A percentile compares a stretch with the other conserved stretches of the same genome.
These are phyloP conservation scores for Coniochaeta hoffmannii DNA, from an alignment of 2,329 filamentous ascomycete species.

Conservation along the genomic window DNA sequence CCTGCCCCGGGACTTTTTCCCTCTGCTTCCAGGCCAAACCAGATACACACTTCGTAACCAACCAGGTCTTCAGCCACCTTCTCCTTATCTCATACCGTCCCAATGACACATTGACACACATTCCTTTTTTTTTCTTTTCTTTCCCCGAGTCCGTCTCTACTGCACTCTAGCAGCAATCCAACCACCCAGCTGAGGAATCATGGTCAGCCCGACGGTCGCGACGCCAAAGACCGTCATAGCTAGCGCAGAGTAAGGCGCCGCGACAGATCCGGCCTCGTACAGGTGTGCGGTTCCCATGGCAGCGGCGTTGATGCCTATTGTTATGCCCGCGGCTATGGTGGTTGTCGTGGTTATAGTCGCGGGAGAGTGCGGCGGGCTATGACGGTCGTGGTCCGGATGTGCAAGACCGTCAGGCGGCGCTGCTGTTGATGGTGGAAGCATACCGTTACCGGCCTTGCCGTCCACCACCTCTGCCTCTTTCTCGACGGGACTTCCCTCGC, in stretches of 20 bases:
- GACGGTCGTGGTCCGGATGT: not conserved
- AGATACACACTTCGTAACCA: not conserved
- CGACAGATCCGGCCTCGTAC: conserved; percentile 43
- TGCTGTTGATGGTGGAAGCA: not conserved
- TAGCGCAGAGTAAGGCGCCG: conserved; percentile 48
- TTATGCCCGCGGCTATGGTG: conserved; percentile 41
- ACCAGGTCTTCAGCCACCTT: not conserved
- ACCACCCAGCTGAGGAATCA: conserved; percentile 35
- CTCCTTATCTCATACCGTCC: not conserved
- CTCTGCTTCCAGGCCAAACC: not conserved
- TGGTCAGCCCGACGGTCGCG: conserved; percentile 47
- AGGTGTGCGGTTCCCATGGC: conserved; percentile 53
- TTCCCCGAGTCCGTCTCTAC: not conserved
- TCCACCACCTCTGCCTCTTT: not conserved
- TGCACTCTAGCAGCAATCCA: conserved; percentile 21
- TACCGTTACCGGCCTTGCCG: not conserved
- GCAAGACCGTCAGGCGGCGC: not conserved
- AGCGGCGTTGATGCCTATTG: conserved; percentile 50
- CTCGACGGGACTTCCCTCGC: not conserved
- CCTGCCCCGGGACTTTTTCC: not conserved
- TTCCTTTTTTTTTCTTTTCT: too few relatives aligned
- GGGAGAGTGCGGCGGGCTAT: not conserved
- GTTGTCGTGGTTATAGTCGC: not conserved
- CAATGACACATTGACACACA: not conserved
- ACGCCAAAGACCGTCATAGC: conserved; percentile 52